Evolutionary conservation across 2,329 filamentous ascomycete genomes (phyloP).

Genomic region (Claviceps paspali): DNA sequence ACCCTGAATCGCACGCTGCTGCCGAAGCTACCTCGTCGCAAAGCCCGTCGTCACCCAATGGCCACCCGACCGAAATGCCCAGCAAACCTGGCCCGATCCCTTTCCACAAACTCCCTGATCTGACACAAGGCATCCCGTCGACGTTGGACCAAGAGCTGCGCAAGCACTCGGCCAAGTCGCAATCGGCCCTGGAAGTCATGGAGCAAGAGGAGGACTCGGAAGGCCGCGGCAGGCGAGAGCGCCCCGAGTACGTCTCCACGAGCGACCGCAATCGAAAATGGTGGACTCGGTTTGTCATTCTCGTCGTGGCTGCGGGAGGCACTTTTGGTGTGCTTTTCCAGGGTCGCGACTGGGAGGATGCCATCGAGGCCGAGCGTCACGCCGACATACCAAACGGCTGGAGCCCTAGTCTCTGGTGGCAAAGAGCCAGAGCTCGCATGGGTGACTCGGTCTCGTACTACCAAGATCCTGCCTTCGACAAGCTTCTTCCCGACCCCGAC

Average conservation of each 20-base stretch:
- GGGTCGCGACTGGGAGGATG: conserved; percentile 78
- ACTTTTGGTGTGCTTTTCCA: conserved; percentile 54
- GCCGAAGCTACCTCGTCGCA: conserved; percentile 4
- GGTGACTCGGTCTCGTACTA: conserved; percentile 76
- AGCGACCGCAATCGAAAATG: conserved; percentile 67
- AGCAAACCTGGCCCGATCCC: conserved; percentile 29
- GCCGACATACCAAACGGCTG: conserved; percentile 67
- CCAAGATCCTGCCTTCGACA: conserved; percentile 87
- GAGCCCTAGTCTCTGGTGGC: conserved; percentile 61
- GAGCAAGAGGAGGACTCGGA: conserved; percentile 19
- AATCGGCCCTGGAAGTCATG: conserved; percentile 19
- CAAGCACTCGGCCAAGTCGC: conserved; percentile 21
- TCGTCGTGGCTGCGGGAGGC: conserved; percentile 38
- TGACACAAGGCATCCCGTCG: conserved; percentile 89
- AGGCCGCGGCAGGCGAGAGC: conserved; percentile 26
- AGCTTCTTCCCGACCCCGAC: conserved; percentile 73
- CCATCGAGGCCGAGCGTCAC: conserved; percentile 56
- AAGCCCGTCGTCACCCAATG: neutral
- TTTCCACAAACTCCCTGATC: conserved; percentile 63
- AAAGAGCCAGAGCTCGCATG: conserved; percentile 60
- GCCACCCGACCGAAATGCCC: conserved; percentile 10
- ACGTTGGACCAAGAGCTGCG: conserved; percentile 67
- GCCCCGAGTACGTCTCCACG: conserved; percentile 78
- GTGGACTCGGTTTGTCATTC: conserved; percentile 62
- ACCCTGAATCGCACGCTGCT: conserved; percentile 2